phyloP scores from a whole-genome alignment of 2,329 filamentous ascomycete genomes.

The Phyllosticta citribraziliensis region DNA sequence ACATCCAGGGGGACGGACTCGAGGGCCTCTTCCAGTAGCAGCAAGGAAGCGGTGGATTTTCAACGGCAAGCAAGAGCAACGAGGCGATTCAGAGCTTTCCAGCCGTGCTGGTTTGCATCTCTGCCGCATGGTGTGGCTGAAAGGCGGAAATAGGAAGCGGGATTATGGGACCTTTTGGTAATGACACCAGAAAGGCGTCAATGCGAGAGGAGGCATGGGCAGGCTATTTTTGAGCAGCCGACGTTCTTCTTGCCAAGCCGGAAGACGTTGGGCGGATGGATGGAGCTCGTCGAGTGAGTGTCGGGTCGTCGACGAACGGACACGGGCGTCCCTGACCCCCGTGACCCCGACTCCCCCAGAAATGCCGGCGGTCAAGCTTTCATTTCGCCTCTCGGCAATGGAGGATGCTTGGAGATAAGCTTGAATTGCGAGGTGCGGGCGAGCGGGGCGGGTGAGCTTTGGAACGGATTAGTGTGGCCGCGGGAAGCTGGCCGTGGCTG shows the following conservation, averaged over 20 bases:
- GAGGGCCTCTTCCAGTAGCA: no score
- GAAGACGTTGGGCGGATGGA: background rate
- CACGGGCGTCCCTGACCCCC: background rate
- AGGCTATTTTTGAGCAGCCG: background rate
- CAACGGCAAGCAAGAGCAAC: no score
- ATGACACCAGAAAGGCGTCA: background rate
- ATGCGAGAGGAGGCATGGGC: background rate
- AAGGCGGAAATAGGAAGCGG: background rate
- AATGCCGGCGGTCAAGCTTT: background rate
- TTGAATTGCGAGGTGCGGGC: background rate
- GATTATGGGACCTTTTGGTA: background rate
- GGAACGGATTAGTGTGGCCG: background rate
- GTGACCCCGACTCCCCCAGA: background rate
- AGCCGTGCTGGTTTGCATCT: no score
- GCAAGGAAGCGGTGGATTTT: no score
- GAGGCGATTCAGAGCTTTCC: no score
- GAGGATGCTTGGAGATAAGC: background rate
- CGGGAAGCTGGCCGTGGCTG: background rate
- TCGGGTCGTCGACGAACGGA: background rate
- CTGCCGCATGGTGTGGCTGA: background rate
- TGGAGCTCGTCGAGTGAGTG: background rate
- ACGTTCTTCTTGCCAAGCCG: background rate
- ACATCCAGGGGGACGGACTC: no score
- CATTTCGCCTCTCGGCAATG: background rate
- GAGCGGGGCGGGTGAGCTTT: background rate